Conservation (phyloP, 257 asterid species). For the Pogostemon cablin region DNA sequence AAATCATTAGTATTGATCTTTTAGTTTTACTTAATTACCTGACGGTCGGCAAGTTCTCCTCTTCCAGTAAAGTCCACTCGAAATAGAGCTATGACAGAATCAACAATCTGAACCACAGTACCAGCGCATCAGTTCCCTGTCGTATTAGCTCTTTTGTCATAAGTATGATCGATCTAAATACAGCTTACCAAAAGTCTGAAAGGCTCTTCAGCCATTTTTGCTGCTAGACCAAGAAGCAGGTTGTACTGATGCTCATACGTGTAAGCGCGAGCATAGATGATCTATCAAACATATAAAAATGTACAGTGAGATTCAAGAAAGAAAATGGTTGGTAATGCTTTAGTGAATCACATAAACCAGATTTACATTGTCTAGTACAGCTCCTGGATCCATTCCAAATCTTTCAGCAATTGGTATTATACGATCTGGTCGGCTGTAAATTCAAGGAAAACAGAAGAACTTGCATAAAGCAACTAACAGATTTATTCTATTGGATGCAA, state of each 20-base stretch:
- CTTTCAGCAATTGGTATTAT: slow-evolving; percentile 97
- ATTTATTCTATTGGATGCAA: too few species aligned
- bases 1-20: background rate
- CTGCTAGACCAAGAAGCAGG: slow-evolving; percentile 95
- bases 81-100: slow-evolving; percentile 92
- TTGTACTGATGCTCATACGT: slow-evolving; percentile 98
- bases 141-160: slow-evolving; percentile 20
- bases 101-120: slow-evolving; percentile 70
- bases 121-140: slow-evolving; percentile 27
- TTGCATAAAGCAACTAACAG: background rate
- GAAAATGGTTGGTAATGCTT: background rate
- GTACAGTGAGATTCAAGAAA: slow-evolving; percentile 25
- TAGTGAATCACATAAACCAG: slow-evolving; percentile 25
- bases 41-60: slow-evolving; percentile 98
- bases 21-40: slow-evolving; percentile 46
- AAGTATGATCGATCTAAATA: slow-evolving; percentile 6
- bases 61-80: slow-evolving; percentile 98
- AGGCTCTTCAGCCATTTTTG: slow-evolving; percentile 99
- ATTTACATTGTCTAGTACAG: slow-evolving; percentile 92
- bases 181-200: slow-evolving; percentile 87
- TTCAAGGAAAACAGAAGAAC: slow-evolving; percentile 41
- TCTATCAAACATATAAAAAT: slow-evolving; percentile 45
- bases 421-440: slow-evolving; percentile 90
- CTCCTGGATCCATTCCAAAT: slow-evolving; percentile 99
- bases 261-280: slow-evolving; percentile 98